Evolutionary conservation across 306 rosid genomes (phyloP).

Genomic region (Cercis canadensis): DNA sequence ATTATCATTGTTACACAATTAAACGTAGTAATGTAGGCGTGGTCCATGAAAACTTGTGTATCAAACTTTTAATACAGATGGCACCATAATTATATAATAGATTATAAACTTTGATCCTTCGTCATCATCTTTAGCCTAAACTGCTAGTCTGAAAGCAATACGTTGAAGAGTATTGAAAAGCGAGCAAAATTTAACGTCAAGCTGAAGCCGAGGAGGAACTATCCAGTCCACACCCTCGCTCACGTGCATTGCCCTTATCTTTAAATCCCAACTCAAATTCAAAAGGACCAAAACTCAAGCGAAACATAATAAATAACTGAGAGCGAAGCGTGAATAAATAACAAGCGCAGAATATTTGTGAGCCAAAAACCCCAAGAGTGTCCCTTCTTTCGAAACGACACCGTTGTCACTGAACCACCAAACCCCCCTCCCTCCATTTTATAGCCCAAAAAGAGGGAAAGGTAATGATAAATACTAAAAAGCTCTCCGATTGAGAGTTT

Average conservation of each 20-base stretch:
- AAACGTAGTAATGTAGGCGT: too few relatives aligned
- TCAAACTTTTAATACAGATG: too few relatives aligned
- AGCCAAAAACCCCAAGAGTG: constrained; percentile 43
- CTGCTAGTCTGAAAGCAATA: too few relatives aligned
- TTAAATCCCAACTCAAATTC: neutral
- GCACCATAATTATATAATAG: too few relatives aligned
- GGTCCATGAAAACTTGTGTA: too few relatives aligned
- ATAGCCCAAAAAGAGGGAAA: constrained; percentile 19
- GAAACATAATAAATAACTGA: constrained; percentile 23
- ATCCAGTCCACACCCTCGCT: constrained; percentile 32
- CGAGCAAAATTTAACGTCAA: constrained; percentile 31
- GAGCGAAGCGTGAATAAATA: constrained; percentile 63
- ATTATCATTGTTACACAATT: too few relatives aligned
- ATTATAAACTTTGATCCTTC: too few relatives aligned
- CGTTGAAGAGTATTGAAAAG: too few relatives aligned
- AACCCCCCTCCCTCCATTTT: constrained; percentile 54
- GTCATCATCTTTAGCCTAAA: neutral
- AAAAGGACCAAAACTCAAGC: neutral
- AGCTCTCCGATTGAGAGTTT: constrained; percentile 25
- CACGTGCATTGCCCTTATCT: constrained; percentile 45
- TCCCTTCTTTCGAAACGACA: constrained; percentile 46
- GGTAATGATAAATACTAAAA: neutral
- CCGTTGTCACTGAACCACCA: constrained; percentile 23
- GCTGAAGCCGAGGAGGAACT: constrained; percentile 4
- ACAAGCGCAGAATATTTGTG: constrained; percentile 64